A percentile compares a stretch with the other conserved stretches of the same genome.
These are phyloP conservation scores for Coemansia erecta DNA, from an alignment of 192 early-diverging fungal genomes.

Conservation along the genomic window DNA sequence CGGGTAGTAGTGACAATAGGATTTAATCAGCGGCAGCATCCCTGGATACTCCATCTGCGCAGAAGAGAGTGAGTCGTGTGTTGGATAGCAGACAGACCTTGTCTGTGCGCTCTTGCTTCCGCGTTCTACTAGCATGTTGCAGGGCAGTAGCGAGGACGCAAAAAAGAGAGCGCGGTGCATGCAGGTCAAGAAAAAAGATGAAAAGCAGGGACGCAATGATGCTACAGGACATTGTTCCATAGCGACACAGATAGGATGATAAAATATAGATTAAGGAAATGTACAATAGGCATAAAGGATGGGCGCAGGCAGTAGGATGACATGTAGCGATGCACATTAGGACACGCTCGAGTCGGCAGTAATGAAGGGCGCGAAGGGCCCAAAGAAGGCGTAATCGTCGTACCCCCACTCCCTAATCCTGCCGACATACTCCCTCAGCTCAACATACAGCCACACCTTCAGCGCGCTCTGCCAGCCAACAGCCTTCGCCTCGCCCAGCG, in stretches of 20 bases:
- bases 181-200: background rate
- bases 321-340: background rate
- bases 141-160: too few relatives aligned
- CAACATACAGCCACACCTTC: slow-evolving; percentile 50
- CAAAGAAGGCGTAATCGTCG: slow-evolving; percentile 50
- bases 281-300: too few relatives aligned
- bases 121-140: too few relatives aligned
- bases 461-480: slow-evolving; percentile 28
- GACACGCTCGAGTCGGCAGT: slow-evolving; percentile 32
- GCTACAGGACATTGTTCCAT: too few relatives aligned
- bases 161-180: too few relatives aligned
- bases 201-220: too few relatives aligned
- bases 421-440: slow-evolving; percentile 46
- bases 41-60: background rate
- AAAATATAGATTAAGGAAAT: too few relatives aligned
- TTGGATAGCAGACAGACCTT: too few relatives aligned
- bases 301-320: too few relatives aligned
- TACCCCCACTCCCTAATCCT: slow-evolving; percentile 39
- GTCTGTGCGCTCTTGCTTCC: too few relatives aligned
- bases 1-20: background rate
- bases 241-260: too few relatives aligned
- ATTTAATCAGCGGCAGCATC: background rate
- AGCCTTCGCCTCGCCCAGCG: slow-evolving; percentile 6
- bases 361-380: slow-evolving; percentile 44
- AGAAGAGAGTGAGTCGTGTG: too few relatives aligned